Evolutionary conservation across 2,329 filamentous ascomycete species (phyloP).

Genomic region (Coniella lustricola): DNA sequence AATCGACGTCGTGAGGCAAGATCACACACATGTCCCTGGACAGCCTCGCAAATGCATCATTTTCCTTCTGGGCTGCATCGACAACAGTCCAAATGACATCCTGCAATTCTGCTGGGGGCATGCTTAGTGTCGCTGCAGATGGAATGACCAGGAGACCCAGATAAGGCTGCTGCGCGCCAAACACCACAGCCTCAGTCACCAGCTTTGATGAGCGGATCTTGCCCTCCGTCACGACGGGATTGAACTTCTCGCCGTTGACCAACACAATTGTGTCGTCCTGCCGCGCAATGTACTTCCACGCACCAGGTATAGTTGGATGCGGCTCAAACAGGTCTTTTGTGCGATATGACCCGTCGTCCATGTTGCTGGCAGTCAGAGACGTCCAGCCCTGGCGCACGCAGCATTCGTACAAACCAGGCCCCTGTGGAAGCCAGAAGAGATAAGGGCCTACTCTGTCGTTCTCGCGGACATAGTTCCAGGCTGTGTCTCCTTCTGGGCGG

Average conservation of each 20-base stretch:
- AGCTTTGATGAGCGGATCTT: slow-evolving; percentile 40
- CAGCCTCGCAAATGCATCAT: slow-evolving; percentile 30
- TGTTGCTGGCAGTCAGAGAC: slow-evolving; percentile 26
- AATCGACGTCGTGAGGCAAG: slow-evolving; percentile 33
- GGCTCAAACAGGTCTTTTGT: slow-evolving; percentile 34
- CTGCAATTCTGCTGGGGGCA: slow-evolving; percentile 22
- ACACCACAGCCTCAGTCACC: slow-evolving; percentile 45
- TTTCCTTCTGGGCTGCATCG: slow-evolving; percentile 24
- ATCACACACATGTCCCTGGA: slow-evolving; percentile 43
- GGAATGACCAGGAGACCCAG: slow-evolving; percentile 46
- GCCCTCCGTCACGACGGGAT: slow-evolving; percentile 36
- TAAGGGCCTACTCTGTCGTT: slow-evolving; percentile 32
- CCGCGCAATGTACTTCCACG: slow-evolving; percentile 40
- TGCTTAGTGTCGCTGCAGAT: slow-evolving; percentile 13
- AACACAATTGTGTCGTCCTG: slow-evolving; percentile 39
- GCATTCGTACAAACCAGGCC: slow-evolving; percentile 31
- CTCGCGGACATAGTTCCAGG: slow-evolving; percentile 55
- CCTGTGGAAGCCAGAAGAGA: slow-evolving; percentile 25
- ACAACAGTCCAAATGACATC: slow-evolving; percentile 29
- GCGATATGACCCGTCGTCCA: slow-evolving; percentile 27
- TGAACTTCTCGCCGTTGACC: slow-evolving; percentile 23
- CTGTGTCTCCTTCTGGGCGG: slow-evolving; percentile 43
- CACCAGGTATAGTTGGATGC: slow-evolving; percentile 32
- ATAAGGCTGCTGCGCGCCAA: slow-evolving; percentile 41
- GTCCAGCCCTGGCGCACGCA: slow-evolving; percentile 31